Conservation (phyloP, 1,284 basidiomycete genomes). For the Moesziomyces sp. region DNA sequence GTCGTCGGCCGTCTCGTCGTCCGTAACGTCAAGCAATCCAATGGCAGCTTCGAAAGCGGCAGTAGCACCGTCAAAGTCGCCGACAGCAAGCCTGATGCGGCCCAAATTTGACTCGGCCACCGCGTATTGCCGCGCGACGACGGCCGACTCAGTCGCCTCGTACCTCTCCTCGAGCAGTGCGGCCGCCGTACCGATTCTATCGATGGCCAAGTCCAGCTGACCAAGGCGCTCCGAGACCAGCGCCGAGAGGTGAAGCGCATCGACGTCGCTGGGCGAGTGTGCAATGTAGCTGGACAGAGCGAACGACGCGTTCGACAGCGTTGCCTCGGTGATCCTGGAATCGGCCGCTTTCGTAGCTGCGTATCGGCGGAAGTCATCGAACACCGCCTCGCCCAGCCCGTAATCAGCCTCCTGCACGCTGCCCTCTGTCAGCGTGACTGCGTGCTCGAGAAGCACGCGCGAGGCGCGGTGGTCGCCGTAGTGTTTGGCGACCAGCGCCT, state of each 20-base stretch:
- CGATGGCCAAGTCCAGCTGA: conserved; percentile 75
- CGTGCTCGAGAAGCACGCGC: conserved; percentile 82
- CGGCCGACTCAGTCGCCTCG: conserved; percentile 83
- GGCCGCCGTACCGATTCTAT: conserved; percentile 76
- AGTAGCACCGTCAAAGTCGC: conserved; percentile 75
- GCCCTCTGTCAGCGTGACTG: conserved; percentile 77
- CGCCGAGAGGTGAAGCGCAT: conserved; percentile 84
- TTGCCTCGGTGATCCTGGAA: conserved; percentile 2
- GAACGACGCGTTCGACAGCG: conserved; percentile 74
- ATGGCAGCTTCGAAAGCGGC: conserved; percentile 79
- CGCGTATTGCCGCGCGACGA: conserved; percentile 81
- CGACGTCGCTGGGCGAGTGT: conserved; percentile 76
- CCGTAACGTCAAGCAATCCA: conserved; percentile 75
- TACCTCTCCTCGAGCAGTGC: conserved; percentile 83
- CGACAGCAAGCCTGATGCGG: conserved; percentile 76
- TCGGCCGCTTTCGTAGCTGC: conserved; percentile 71
- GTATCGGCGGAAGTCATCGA: conserved; percentile 70
- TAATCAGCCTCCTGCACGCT: conserved; percentile 83
- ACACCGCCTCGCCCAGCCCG: conserved; percentile 78
- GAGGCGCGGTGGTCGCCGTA: conserved; percentile 77
- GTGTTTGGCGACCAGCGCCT: conserved; percentile 80
- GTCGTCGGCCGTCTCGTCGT: conserved; percentile 46
- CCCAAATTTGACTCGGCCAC: conserved; percentile 86
- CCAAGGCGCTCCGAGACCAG: conserved; percentile 87
- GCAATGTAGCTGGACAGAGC: conserved; percentile 81